Base-by-base conservation (phyloP, 2,329 filamentous ascomycete genomes). In the Talaromyces rugulosus region DNA sequence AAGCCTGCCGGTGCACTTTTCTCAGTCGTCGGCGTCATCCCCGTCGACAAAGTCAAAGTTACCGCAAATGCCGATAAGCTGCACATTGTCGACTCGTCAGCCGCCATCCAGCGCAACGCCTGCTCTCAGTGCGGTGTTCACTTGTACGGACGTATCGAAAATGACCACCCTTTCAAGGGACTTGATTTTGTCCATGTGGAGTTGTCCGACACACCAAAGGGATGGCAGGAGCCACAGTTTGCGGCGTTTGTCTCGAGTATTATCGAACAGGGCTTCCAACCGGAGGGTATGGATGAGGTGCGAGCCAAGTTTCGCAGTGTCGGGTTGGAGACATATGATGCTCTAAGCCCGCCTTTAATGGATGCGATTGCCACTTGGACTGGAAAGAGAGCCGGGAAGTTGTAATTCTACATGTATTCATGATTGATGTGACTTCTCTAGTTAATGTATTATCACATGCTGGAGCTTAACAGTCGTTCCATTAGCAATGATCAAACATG, bases 221-320 rank as follows among this genome's bases (percentile, higher is more conserved):
- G 87, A n/a, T 89, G 87, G 87, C 87, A 89, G 75, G 87, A 88
- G 76, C 86, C 86, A 6, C 87, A 89, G 69, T 90, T 89, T 66
- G 87, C 87, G 2, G 87, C 82, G 0, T 90, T 89, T 63, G 86
- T 89, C 44, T 85, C 83, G 40, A 87, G 83, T 61, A 85, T 89
- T 62, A 88, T 89, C 63, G 87, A 89, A 81, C 86, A 89, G 70
- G 87, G 87, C 1, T 87, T 85, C 67, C 73, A 82, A 54, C 83
- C 86, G 0, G 71, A 75, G 16, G 76, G 78, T 40, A 87, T 87
- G 68, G 81, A 79, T 56, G 81, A 78, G 18, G 82, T 89, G 3
- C 78, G 87, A 50, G 66, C 63, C 2, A 82, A 79, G 71, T 80
- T 89, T 62, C 81, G 79, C 75, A 68, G 71, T 1, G 66, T 83